Evolutionary conservation across 2,329 filamentous ascomycete genomes (phyloP), one percentile per base, ranked within the genome.

Genomic region (Xylariaceae sp.): DNA sequence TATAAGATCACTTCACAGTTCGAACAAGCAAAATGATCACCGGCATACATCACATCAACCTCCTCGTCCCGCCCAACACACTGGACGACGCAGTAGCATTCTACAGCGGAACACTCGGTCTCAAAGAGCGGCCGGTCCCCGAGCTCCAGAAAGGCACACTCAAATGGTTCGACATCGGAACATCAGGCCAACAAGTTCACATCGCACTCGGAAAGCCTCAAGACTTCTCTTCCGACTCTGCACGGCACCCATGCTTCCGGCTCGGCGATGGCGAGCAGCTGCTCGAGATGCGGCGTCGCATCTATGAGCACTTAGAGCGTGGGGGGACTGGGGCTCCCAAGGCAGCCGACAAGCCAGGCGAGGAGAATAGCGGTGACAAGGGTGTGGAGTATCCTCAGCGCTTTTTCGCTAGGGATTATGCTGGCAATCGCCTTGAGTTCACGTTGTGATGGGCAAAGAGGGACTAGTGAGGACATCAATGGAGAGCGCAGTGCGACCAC

Each of bases 391-490:
- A 83, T 60, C 82, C 83, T 0, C 72, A 69, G 34, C 72, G 83
- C 13, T 87, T 87, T 65, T 87, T 87, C 64, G 82, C 80, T 1
- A 74, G 80, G 51, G 79, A 82, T 57, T 82, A 73, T 66, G 77
- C 77, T 1, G 79, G 79, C 2, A 81, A 82, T 58, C 64, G 74
- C 48, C 61, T 82, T 33, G 79, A 81, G 61, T 82, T 82, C 57
- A 79, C 72, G 47, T 47, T 79, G 51, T 80, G 52, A 53, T 33
- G 6, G 16, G 33, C 17, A 22, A 48, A 17, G 42, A 13, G 12
- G 19, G 31, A 39, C 12, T 7, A 13, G 6, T 33, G 19, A 16
- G n/a, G 14, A 33, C 5, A 16, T 34, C 40, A 13, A 6, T 6
- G 6, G 42, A 18, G 28, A 31, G 13, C 17, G 16, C 10, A 13